Base-by-base conservation (phyloP, 139 green algal species). In the Tetraselmis chui region DNA sequence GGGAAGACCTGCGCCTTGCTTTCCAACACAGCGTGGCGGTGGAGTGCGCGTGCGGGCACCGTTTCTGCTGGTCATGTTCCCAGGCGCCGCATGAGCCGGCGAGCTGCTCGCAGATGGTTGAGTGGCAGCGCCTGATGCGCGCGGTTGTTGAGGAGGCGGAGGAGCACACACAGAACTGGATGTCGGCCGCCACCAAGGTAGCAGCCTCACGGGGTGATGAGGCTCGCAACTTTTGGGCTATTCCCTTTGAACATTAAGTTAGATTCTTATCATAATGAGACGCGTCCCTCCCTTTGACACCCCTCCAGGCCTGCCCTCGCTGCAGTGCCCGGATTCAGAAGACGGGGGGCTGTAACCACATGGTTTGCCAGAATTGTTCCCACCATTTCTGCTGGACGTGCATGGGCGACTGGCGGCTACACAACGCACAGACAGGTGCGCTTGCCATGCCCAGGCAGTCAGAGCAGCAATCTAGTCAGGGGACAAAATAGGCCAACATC, bases 341-440 rank as follows among this genome's bases (percentile, higher is more conserved):
- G 82, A 81, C 76, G 1, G 86, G 84, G 30, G 88, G 89, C 75
- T 93, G 89, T 87, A 92, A 92, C 81, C 89, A 93, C 84, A 92
- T 93, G 85, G 84, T 78, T 24, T 93, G 89, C 84, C 28, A 32
- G 1, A 76, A 80, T 28, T 93, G 89, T 75, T 78, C 79, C 32
- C 76, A 86, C n/a, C 82, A 92, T 32, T 93, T 91, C 31, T 93
- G 89, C 84, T 93, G 89, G 89, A 82, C 84, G 75, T 83, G 87
- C 59, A 67, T 67, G 45, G 45, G 45, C 45, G 45, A 67, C 11
- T 67, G 45, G 45, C 45, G 45, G 45, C 45, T 67, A 18, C 45
- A 67, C 45, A 67, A 67, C 18, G 11, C 11, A 18, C 45, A 67
- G 45, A 67, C 45, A 67, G 45, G 45, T 67, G 11, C 5, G 45